phyloP scores from a whole-genome alignment of 345 rosid genomes.

The Gossypium stocksii region DNA sequence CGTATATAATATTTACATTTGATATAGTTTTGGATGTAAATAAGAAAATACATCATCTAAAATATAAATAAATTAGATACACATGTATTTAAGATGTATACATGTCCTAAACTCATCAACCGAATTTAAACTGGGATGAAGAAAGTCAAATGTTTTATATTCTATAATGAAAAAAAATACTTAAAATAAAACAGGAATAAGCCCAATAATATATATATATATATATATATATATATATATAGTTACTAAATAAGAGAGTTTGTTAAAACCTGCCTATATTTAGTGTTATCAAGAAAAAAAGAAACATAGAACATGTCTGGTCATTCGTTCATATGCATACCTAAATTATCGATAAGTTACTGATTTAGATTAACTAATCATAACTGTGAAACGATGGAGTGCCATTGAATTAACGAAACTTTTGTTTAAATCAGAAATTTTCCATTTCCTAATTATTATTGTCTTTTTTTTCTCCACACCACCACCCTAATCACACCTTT shows the following conservation, averaged over 20 bases:
- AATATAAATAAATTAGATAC: too few species aligned
- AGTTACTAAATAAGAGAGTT: background rate
- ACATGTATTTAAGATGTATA: too few species aligned
- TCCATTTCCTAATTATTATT: background rate
- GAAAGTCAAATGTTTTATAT: too few species aligned
- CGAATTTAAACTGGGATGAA: too few species aligned
- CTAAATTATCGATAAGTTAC: slow-evolving; percentile 30
- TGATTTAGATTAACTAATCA: slow-evolving; percentile 19
- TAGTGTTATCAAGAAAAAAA: background rate
- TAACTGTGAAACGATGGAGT: slow-evolving; percentile 1
- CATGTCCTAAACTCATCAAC: too few species aligned
- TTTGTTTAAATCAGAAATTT: slow-evolving; percentile 29
- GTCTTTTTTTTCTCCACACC: slow-evolving; percentile 24
- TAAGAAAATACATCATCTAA: too few species aligned
- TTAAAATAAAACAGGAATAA: background rate
- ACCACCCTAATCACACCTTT: slow-evolving; percentile 23
- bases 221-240: background rate
- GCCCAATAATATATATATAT: background rate
- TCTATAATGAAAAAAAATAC: too few species aligned
- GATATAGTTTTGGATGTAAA: too few species aligned
- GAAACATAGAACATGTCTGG: background rate
- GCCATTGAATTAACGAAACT: slow-evolving; percentile 38
- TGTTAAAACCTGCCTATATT: background rate
- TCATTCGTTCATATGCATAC: background rate
- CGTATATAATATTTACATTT: too few species aligned